These are phyloP conservation scores for Bullera alba DNA, from an alignment of 768 basidiomycete genomes.

Conservation along the genomic window DNA sequence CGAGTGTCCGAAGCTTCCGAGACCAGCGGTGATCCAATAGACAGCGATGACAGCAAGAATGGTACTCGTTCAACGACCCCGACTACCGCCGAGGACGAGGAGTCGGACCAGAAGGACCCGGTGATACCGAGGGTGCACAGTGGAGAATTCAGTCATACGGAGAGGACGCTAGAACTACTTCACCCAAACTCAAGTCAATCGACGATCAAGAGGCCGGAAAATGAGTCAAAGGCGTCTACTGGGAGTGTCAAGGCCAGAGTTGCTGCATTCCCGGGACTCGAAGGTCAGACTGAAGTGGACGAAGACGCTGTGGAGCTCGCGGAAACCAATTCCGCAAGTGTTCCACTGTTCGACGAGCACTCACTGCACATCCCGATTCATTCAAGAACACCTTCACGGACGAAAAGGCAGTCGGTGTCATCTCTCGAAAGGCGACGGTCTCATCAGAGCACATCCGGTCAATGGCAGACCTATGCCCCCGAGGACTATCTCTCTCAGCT, in stretches of 20 bases:
- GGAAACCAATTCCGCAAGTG: slow-evolving; percentile 6
- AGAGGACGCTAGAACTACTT: slow-evolving; percentile 23
- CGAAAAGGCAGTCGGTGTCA: slow-evolving; percentile 90
- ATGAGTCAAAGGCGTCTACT: slow-evolving; percentile 7
- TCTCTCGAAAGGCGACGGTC: slow-evolving; percentile 50
- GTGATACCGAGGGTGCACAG: slow-evolving; percentile 11
- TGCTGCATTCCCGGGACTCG: slow-evolving; percentile 13
- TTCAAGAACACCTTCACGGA: slow-evolving; percentile 81
- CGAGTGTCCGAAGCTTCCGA: slow-evolving; percentile 13
- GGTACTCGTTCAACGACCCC: slow-evolving; percentile 34
- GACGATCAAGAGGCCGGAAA: slow-evolving; percentile 36
- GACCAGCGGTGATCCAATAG: slow-evolving; percentile 19
- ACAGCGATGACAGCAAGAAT: slow-evolving; percentile 21
- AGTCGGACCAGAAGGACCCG: slow-evolving; percentile 10
- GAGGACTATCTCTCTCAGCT: slow-evolving; percentile 50
- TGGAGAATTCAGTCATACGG: slow-evolving; percentile 24
- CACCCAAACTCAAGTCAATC: slow-evolving; percentile 44
- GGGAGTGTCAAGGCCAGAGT: slow-evolving; percentile 12
- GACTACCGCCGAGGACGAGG: slow-evolving; percentile 39
- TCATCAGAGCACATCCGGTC: slow-evolving; percentile 51
- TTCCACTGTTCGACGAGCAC: slow-evolving; percentile 31
- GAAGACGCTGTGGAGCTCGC: slow-evolving; percentile 16
- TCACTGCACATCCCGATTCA: slow-evolving; percentile 55
- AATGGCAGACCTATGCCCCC: slow-evolving; percentile 41
- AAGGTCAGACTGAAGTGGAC: slow-evolving; percentile 37